Evolutionary conservation across 75 land plant species (phyloP).

Genomic region (Azolla pinnata): DNA sequence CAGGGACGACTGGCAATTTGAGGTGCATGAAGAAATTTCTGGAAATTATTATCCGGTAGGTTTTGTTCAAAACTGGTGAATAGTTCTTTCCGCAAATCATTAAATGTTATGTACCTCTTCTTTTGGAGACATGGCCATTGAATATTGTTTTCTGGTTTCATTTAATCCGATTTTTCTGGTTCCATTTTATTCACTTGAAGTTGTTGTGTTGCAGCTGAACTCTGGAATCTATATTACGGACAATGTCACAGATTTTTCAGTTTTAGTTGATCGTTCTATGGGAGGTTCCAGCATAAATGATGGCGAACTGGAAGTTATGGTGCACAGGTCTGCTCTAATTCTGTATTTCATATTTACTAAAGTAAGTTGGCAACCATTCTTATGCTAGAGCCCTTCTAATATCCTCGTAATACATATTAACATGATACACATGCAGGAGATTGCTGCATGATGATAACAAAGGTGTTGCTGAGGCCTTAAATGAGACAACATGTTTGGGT

Average conservation of each 20-base stretch:
- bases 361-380: no score
- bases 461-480: slow-evolving; percentile 24
- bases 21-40: slow-evolving; percentile 20
- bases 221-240: slow-evolving; percentile 58
- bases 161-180: not conserved
- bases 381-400: no score
- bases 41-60: slow-evolving; percentile 32
- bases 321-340: slow-evolving; percentile 13
- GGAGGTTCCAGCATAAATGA: slow-evolving; percentile 15
- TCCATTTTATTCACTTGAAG: not conserved
- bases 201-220: slow-evolving; percentile 37
- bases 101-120: not conserved
- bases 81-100: not conserved
- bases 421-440: slow-evolving; percentile 20
- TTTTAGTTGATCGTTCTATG: slow-evolving; percentile 6
- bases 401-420: no score
- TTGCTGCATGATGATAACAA: slow-evolving; percentile 25
- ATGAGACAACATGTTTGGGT: slow-evolving; percentile 22
- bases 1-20: slow-evolving; percentile 21
- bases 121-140: no score
- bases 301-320: slow-evolving; percentile 10
- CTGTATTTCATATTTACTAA: no score
- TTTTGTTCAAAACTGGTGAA: not conserved
- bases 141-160: not conserved
- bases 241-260: slow-evolving; percentile 37